Base-by-base conservation (phyloP, 345 rosid species). In the Luvunga scandens region DNA sequence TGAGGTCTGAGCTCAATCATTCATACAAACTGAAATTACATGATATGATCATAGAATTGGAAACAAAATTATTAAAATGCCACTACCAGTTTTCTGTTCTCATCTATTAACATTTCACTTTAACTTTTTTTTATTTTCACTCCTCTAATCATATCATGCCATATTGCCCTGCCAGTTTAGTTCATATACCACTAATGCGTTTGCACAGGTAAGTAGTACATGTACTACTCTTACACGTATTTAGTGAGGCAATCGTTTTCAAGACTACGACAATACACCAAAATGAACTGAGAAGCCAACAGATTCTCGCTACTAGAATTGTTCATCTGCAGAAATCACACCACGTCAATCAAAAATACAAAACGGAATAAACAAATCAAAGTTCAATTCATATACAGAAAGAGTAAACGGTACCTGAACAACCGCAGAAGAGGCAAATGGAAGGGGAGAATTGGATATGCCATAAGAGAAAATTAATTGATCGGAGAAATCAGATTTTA, bases 371-470 rank as follows among this genome's bases (percentile, higher is more conserved):
- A 19, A 34, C 9, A 69, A 73, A 80, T 45, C 71, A 69, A 39
- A 80, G 76, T 33, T 39, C 65, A 53, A 61, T 16, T 55, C 18
- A 30, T 25, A 64, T 21, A 56, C 24, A 24, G 9, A 59, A 33
- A 24, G 64, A 36, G 21, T 19, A 33, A 38, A 2, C 56, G 28
- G 74, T 50, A 91, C 97, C 93, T 92, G 85, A 27, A 92, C 94
- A 61, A 91, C 88, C 57, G 96, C 96, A 77, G 94, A 84, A 81
- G 92, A 92, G 61, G 88, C 92, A 74, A 88, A 85, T 70, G 97
- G 97, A 42, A 92, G 88, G 64, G 91, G 83, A 30, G 94, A 91
- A 82, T 87, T 87, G 72, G 97, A 87, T 73, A 91, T 78, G 79
- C 90, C 97, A 79, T 89, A 83, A 68, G 87, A 90, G 86, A 91